phyloP scores from a whole-genome alignment of 176 grass and related monocot species.

The Musa acuminata region DNA sequence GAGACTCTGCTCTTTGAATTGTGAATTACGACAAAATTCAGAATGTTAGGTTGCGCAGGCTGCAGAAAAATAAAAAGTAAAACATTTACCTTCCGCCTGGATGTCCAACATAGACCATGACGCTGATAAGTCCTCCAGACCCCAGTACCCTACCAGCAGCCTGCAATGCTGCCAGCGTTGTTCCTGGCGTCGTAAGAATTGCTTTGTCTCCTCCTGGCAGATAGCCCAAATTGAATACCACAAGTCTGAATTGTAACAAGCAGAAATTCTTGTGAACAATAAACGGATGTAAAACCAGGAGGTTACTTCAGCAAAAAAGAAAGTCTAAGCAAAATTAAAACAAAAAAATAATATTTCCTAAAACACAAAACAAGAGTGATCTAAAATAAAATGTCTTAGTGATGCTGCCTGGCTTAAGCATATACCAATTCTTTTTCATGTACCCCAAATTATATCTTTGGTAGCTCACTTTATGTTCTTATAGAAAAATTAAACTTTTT shows the following conservation, averaged over 20 bases:
- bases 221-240: conserved; percentile 89
- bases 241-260: conserved; percentile 33
- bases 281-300: background rate
- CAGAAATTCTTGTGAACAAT: background rate
- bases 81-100: conserved; percentile 71
- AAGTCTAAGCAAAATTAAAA: no score
- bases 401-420: no score
- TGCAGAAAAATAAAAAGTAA: background rate
- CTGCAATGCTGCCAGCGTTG: conserved; percentile 58
- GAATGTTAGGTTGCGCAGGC: background rate
- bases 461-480: no score
- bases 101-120: conserved; percentile 85
- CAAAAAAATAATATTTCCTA: no score
- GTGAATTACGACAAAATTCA: no score
- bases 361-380: no score
- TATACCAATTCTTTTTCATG: no score
- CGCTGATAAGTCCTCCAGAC: conserved; percentile 58
- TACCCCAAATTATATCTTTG: no score
- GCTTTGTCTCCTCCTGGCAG: conserved; percentile 83
- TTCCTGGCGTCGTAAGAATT: conserved; percentile 56
- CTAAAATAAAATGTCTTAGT: no score
- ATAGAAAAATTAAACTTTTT: no score
- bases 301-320: background rate
- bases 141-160: conserved; percentile 63
- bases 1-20: no score